Evolutionary conservation across 768 basidiomycete species (phyloP).

Genomic region (Leccinum boreale): DNA sequence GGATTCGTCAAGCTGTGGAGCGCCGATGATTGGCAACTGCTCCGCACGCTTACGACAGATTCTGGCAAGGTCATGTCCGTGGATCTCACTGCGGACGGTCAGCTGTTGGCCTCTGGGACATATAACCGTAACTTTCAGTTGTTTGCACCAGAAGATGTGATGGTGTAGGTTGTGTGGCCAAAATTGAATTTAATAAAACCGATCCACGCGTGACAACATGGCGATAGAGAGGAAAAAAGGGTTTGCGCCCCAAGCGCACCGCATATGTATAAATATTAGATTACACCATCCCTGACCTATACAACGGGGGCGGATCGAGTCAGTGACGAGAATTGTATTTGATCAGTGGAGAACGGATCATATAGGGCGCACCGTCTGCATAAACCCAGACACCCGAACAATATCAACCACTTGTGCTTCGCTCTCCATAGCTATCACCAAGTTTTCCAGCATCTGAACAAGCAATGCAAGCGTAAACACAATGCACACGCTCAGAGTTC

Average conservation of each 20-base stretch:
- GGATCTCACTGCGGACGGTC: conserved; percentile 81
- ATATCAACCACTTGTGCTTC: conserved; percentile 81
- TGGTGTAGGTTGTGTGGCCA: conserved; percentile 20
- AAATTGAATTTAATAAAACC: conserved; percentile 24
- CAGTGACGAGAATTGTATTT: conserved; percentile 14
- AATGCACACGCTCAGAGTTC: conserved; percentile 10
- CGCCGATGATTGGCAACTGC: conserved; percentile 95
- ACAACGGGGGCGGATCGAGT: conserved; percentile 18
- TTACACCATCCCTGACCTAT: conserved; percentile 41
- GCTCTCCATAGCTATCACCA: conserved; percentile 86
- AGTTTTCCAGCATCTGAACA: conserved; percentile 74
- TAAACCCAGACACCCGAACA: conserved; percentile 82
- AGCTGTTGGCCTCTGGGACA: conserved; percentile 83
- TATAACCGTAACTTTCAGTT: conserved; percentile 95
- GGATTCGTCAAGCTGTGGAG: conserved; percentile 95
- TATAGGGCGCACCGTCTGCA: conserved; percentile 68
- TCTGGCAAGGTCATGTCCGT: conserved; percentile 99
- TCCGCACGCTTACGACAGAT: conserved; percentile 86
- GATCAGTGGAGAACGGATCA: conserved; percentile 18
- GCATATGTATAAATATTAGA: conserved; percentile 30
- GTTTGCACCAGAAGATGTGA: conserved; percentile 73
- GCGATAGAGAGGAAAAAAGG: conserved; percentile 15
- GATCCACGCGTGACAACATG: conserved; percentile 32
- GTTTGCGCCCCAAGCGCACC: background rate
- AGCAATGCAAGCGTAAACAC: conserved; percentile 27